Evolutionary conservation across 495 filamentous ascomycete species (phyloP), one percentile per base, ranked within the genome.

Genomic region (Trichoderma erinaceum): DNA sequence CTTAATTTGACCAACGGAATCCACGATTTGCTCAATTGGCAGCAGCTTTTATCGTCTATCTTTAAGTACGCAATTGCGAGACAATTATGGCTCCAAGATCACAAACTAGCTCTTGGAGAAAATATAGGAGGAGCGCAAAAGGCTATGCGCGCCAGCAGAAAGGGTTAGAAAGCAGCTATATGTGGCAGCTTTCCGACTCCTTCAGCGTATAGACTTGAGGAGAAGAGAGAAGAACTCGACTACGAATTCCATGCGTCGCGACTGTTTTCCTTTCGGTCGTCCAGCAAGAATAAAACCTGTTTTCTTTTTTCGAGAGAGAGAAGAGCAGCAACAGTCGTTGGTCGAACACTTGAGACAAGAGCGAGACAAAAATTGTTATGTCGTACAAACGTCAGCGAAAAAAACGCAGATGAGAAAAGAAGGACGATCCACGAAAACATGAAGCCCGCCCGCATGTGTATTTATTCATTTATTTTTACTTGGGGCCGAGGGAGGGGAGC

Each of bases 211-310:
- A 48, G 77, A 76, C 68, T 80, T 80, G 56, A 80, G 77, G 46
- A 81, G 72, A 63, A 81, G 77, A 58, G 73, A 78, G 68, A 80
- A 81, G 70, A 81, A 81, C 61, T 80, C 74, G 68, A 75, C 71
- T 23, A 75, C 73, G 70, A 80, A 81, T 56, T 68, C 71, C 78
- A 80, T 81, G 15, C 63, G 63, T 61, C 56, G 56, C 69, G 41
- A 25, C 63, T 64, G 41, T 48, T 52, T 46, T 27, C 61, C 32
- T 38, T 41, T 27, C 11, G 35, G 35, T 38, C 7, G 35, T 18
- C 18, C 35, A n/a, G 27, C 35, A 41, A 64, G 23, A 5, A 29
- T 29, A 29, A 25, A 18, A 38, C 5, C 35, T 2, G 35, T 25
- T 32, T n/a, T 15, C 29, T n/a, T n/a, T 12, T 64, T 4, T 21